Percentiles rank a stretch among this genome's conserved stretches.
Evolutionary conservation across 768 basidiomycete genomes (phyloP).

Genomic region (Trametes punicea): DNA sequence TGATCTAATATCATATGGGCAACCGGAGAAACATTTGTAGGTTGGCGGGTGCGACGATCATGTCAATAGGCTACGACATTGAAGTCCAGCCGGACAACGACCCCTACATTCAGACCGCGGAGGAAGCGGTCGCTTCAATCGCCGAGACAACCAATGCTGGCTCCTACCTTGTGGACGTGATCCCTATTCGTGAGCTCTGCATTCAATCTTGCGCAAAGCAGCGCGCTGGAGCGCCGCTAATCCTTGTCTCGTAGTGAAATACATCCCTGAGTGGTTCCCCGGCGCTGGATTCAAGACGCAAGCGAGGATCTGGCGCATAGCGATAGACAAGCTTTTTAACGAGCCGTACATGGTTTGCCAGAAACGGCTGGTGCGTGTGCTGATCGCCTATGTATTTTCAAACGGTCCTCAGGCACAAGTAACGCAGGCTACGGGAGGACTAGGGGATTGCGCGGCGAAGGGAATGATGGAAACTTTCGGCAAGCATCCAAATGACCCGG

Average conservation of each 20-base stretch:
- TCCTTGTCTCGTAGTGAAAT: conserved; percentile 6
- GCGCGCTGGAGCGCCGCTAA: too few relatives aligned
- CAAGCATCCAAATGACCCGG: not conserved
- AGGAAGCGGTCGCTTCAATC: not conserved
- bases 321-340: not conserved
- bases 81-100: conserved; percentile 7
- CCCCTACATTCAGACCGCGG: conserved; percentile 15
- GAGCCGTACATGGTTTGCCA: not conserved
- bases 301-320: not conserved
- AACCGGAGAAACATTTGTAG: not conserved
- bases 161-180: conserved; percentile 6
- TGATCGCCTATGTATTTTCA: too few relatives aligned
- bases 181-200: conserved; percentile 3
- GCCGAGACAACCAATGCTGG: conserved; percentile 8
- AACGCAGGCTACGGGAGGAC: not conserved
- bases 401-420: not conserved
- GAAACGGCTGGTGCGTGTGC: not conserved
- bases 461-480: conserved; percentile 8
- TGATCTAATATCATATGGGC: not conserved
- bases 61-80: conserved; percentile 12
- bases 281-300: conserved; percentile 24
- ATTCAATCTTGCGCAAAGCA: not conserved
- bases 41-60: conserved; percentile 10
- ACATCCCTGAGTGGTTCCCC: conserved; percentile 26
- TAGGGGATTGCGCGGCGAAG: conserved; percentile 13